Percentiles rank a stretch among this genome's conserved stretches.
Conservation (phyloP, 208 protist genomes). For the Trypanosoma congolense region DNA sequence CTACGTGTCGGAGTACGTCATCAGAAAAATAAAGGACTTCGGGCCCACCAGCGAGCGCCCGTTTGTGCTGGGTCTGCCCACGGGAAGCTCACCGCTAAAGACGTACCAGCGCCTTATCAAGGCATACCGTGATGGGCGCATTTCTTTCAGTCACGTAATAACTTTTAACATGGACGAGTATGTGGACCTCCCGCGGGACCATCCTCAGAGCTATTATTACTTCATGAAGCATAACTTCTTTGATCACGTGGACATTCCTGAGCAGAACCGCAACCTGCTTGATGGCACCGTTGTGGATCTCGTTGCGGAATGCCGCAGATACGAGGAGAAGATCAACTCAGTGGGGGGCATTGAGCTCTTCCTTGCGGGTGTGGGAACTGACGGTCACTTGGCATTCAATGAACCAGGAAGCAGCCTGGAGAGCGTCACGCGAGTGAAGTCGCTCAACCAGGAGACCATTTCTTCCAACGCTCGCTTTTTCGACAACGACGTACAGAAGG, state of each 20-base stretch:
- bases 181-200: conserved; percentile 79
- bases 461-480: conserved; percentile 93
- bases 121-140: conserved; percentile 69
- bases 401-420: conserved; percentile 91
- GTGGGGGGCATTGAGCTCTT: conserved; percentile 93
- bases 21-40: conserved; percentile 85
- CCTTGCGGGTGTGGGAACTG: conserved; percentile 90
- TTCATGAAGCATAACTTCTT: conserved; percentile 96
- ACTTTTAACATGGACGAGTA: conserved; percentile 98
- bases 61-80: conserved; percentile 93
- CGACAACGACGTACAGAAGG: conserved; percentile 78
- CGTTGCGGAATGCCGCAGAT: conserved; percentile 83
- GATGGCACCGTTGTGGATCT: conserved; percentile 90
- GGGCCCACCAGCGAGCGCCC: conserved; percentile 61
- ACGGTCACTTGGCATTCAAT: conserved; percentile 95
- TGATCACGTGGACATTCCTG: conserved; percentile 90
- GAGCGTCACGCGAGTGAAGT: conserved; percentile 89
- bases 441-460: conserved; percentile 92
- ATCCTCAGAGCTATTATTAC: conserved; percentile 93
- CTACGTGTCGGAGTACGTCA: conserved; percentile 82
- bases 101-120: conserved; percentile 91
- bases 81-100: conserved; percentile 79
- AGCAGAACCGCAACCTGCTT: conserved; percentile 90
- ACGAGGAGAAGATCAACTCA: conserved; percentile 89
- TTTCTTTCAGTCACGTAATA: conserved; percentile 91